Evolutionary conservation across 2,329 filamentous ascomycete genomes (phyloP), one percentile per base, ranked within the genome.

Genomic region (Colletotrichum coccodes): DNA sequence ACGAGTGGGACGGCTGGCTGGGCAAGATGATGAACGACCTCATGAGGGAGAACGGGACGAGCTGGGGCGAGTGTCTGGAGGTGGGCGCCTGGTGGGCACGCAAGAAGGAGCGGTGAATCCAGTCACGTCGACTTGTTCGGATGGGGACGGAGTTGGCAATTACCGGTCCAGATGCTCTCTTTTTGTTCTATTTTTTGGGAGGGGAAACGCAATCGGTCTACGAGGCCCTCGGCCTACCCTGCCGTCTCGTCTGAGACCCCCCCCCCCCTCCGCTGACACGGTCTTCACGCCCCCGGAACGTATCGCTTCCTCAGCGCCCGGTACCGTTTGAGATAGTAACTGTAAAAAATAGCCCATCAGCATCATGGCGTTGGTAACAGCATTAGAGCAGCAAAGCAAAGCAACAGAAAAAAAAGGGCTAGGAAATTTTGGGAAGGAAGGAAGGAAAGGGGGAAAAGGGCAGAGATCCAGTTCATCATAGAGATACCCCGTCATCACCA

Each of bases 1-100:
- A 97, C 73, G 95, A 98, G 81, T 98, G 94, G 94, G 93, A 97
- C 78, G 85, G 90, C 47, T 98, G 95, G 95, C 90, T 93, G 81
- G 90, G 91, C 46, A 93, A 91, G 79, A 93, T 97, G 92, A 95
- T 94, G 87, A 88, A 89, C 53, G 92, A 96, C 79, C 80, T 98
- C 75, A 86, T 97, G 76, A 90, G 92, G 77, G 91, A 95, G 70
- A 91, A 90, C 62, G 93, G 93, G 23, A 91, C 93, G 21, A 90
- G 89, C 54, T 94, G 90, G 83, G 94, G 95, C 54, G 95, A 98
- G 79, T 97, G 94, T 79, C 82, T 98, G 23, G 94, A 89, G 75
- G 90, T 94, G 72, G 93, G 95, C 42, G 96, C 94, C 79, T 98
- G 95, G 84, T 96, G 91, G 79, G 97, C 91, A 70, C 94, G 91